phyloP scores from a whole-genome alignment of 2,329 filamentous ascomycete species.

The Paraphaeosphaeria sporulosa region DNA sequence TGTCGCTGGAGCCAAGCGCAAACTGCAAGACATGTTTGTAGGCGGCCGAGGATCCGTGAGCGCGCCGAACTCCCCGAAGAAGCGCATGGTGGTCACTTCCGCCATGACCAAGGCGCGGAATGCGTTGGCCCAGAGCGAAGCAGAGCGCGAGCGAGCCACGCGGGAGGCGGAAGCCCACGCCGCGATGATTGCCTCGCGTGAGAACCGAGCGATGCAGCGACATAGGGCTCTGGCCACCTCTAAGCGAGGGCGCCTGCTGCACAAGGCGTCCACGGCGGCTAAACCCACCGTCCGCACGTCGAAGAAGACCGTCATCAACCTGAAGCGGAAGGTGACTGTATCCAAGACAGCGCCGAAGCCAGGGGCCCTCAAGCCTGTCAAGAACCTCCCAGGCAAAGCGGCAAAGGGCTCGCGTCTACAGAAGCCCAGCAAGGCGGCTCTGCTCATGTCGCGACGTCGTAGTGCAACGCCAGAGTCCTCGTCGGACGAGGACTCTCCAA shows the following conservation, averaged over 20 bases:
- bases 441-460: constrained; percentile 1
- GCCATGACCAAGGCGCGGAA: constrained; percentile 36
- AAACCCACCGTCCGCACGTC: constrained; percentile 26
- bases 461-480: constrained; percentile 23
- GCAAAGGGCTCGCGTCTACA: constrained; percentile 21
- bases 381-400: constrained; percentile 20
- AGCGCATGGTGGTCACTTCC: constrained; percentile 35
- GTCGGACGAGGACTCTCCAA: constrained; percentile 32
- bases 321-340: constrained; percentile 16
- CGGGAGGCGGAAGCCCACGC: constrained; percentile 36
- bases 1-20: constrained; percentile 46
- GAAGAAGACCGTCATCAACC: constrained; percentile 33
- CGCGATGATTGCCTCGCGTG: constrained; percentile 41
- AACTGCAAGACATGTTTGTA: constrained; percentile 40
- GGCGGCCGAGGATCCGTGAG: constrained; percentile 32
- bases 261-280: constrained; percentile 15
- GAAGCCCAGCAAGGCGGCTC: constrained; percentile 25
- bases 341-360: constrained; percentile 15
- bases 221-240: constrained; percentile 23
- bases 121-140: constrained; percentile 26
- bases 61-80: constrained; percentile 39
- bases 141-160: constrained; percentile 35
- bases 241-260: constrained; percentile 19
- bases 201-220: constrained; percentile 41
- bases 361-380: constrained; percentile 34